Evolutionary conservation across 495 filamentous ascomycete genomes (phyloP).

Genomic region (Lepidopterella palustris): DNA sequence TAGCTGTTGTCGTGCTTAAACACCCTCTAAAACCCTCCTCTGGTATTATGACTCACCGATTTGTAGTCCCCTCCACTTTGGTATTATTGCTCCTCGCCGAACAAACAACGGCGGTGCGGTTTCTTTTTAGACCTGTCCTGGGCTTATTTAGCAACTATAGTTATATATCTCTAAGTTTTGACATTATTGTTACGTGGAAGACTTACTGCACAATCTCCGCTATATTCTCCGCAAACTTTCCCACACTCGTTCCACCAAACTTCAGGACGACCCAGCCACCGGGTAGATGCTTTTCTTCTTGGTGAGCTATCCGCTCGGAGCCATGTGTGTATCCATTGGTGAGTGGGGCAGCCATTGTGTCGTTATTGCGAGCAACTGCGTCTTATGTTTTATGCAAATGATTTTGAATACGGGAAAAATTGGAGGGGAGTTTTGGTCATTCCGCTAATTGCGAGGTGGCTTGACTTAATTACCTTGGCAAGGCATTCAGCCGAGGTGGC

Average conservation of each 20-base stretch:
- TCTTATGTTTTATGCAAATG: not conserved
- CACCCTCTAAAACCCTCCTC: constrained; percentile 29
- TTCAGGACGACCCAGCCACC: constrained; percentile 42
- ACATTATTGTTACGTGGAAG: not conserved
- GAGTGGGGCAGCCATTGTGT: constrained; percentile 12
- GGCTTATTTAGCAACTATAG: not conserved
- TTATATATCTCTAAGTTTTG: not conserved
- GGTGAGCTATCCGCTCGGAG: constrained; percentile 32
- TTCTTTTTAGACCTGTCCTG: constrained; percentile 59
- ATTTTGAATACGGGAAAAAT: not conserved
- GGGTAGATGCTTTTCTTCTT: constrained; percentile 36
- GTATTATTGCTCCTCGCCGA: constrained; percentile 86
- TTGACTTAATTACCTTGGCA: no score
- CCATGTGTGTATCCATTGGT: constrained; percentile 4
- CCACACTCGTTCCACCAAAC: constrained; percentile 41
- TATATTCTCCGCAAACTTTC: constrained; percentile 63
- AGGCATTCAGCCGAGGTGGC: no score
- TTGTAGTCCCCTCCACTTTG: constrained; percentile 89
- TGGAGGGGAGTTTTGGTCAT: no score
- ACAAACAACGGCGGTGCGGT: constrained; percentile 81
- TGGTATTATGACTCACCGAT: constrained; percentile 63
- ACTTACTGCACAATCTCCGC: constrained; percentile 68
- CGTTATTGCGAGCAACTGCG: not conserved
- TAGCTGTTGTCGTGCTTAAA: no score
- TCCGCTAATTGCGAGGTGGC: no score